phyloP scores from a whole-genome alignment of 768 basidiomycete species.

The Infundibulicybe gibba region DNA sequence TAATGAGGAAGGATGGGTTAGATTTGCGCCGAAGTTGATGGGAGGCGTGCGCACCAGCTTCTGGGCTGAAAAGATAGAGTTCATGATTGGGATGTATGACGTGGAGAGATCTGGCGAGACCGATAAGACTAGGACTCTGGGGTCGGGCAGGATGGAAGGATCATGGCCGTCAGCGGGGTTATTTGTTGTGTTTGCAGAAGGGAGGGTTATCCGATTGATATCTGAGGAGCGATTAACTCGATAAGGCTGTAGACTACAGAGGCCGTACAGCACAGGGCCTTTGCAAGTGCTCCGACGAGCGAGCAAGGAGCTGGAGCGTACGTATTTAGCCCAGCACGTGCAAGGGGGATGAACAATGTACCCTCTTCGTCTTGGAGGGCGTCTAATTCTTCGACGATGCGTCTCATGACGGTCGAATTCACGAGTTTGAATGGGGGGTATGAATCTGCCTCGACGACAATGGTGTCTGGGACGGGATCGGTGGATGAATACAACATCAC shows the following conservation, averaged over 20 bases:
- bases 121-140: constrained; percentile 65
- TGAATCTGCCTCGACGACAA: constrained; percentile 65
- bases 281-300: constrained; percentile 86
- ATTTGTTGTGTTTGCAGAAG: constrained; percentile 22
- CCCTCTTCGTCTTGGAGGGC: constrained; percentile 50
- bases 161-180: constrained; percentile 25
- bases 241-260: background rate
- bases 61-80: constrained; percentile 97
- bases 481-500: constrained; percentile 75
- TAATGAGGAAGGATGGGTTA: constrained; percentile 23
- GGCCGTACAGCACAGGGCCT: constrained; percentile 81
- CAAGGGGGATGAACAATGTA: constrained; percentile 16
- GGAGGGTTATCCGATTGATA: constrained; percentile 35
- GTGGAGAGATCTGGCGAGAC: constrained; percentile 88
- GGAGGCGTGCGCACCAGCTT: constrained; percentile 63
- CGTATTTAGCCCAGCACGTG: constrained; percentile 9
- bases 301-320: constrained; percentile 48
- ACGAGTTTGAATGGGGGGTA: constrained; percentile 84
- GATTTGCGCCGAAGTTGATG: constrained; percentile 2
- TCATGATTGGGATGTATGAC: constrained; percentile 98
- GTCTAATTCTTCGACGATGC: constrained; percentile 62
- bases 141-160: constrained; percentile 29
- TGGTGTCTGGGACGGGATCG: constrained; percentile 35
- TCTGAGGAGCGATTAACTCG: constrained; percentile 17
- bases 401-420: constrained; percentile 59